A percentile compares a stretch with the other conserved stretches of the same genome.
Evolutionary conservation across 2,329 filamentous ascomycete genomes (phyloP).

Genomic region (Aspergillus bombycis): DNA sequence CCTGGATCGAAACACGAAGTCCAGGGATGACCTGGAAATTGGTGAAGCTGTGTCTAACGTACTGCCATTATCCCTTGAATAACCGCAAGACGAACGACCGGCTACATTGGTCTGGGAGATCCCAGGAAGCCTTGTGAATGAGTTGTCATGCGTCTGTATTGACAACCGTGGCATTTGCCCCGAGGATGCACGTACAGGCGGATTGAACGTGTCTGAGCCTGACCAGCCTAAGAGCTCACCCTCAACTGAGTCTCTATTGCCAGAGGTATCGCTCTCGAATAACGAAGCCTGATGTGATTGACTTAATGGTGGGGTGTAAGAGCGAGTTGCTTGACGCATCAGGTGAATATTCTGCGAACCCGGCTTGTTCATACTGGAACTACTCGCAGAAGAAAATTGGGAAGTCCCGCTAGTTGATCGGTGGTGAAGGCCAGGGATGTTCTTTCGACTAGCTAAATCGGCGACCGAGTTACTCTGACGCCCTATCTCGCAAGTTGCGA

Average conservation of each 20-base stretch:
- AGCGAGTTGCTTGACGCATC: conserved; percentile 58
- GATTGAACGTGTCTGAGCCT: conserved; percentile 29
- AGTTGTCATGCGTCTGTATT: conserved; percentile 43
- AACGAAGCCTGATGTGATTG: conserved; percentile 54
- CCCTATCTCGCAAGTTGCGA: conserved; percentile 38
- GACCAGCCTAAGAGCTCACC: conserved; percentile 36
- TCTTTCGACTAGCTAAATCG: conserved; percentile 40
- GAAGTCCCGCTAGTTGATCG: conserved; percentile 60
- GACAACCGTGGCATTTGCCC: conserved; percentile 35
- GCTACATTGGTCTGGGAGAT: conserved; percentile 58
- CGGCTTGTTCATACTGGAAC: conserved; percentile 52
- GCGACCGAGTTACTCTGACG: conserved; percentile 43
- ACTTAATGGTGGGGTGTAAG: conserved; percentile 57
- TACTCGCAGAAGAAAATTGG: conserved; percentile 52
- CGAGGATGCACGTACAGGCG: conserved; percentile 38
- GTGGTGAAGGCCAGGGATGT: conserved; percentile 49
- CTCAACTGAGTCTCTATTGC: conserved; percentile 50
- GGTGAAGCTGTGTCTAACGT: conserved; percentile 56
- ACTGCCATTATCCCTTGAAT: conserved; percentile 54
- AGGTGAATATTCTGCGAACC: conserved; percentile 58
- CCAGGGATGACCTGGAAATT: conserved; percentile 59
- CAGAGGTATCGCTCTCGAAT: conserved; percentile 48
- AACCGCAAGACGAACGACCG: conserved; percentile 50
- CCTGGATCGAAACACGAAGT: conserved; percentile 57
- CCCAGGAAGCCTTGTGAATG: conserved; percentile 52